A percentile compares a stretch with the other conserved stretches of the same genome.
These are phyloP conservation scores for Cystobasidiaceae sp. DNA, from an alignment of 1,284 basidiomycete genomes.

Conservation along the genomic window DNA sequence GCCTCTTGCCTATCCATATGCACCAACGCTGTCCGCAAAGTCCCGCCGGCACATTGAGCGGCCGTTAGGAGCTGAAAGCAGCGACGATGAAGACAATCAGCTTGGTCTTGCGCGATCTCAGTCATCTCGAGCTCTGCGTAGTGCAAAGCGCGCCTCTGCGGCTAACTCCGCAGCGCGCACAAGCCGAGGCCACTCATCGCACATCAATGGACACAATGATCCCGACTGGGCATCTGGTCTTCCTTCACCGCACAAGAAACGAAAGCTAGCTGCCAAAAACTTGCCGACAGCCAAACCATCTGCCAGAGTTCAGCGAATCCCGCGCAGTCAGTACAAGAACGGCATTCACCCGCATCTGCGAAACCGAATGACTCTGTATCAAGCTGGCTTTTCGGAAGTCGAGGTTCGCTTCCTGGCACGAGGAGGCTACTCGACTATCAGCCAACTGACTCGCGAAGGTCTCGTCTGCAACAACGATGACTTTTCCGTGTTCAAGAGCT, in stretches of 20 bases:
- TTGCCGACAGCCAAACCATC: no score
- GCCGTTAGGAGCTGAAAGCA: background rate
- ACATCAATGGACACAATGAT: no score
- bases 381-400: background rate
- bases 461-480: constrained; percentile 1
- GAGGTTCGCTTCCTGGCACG: background rate
- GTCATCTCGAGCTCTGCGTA: background rate
- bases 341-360: background rate
- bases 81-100: background rate
- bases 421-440: constrained; percentile 7
- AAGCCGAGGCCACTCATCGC: background rate
- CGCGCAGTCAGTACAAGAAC: no score
- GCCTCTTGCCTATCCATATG: background rate
- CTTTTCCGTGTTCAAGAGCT: background rate
- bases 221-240: no score
- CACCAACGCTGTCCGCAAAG: background rate
- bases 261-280: no score
- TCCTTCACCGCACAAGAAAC: no score
- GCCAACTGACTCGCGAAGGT: background rate
- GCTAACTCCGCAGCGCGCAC: background rate
- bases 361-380: background rate
- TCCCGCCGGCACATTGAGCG: background rate
- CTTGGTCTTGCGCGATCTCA: background rate
- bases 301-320: no score
- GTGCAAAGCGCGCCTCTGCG: background rate